Evolutionary conservation across 2,329 filamentous ascomycete genomes (phyloP).

Genomic region (Cordyceps farinosa): DNA sequence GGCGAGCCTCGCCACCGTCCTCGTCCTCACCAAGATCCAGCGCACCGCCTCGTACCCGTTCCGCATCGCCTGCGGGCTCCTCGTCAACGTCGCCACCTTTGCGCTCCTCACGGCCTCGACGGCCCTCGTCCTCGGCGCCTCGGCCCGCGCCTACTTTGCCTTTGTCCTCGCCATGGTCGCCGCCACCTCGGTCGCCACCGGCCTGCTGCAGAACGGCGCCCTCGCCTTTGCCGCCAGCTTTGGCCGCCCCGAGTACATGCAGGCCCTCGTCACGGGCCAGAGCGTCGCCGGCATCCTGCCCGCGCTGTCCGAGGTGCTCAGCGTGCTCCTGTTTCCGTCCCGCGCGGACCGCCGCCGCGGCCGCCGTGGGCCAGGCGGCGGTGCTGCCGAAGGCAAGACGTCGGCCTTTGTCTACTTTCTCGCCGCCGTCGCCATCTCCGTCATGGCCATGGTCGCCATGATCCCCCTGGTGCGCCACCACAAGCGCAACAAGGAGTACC

Average conservation of each 20-base stretch:
- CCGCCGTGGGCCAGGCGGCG: neutral
- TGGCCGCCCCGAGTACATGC: slow-evolving; percentile 81
- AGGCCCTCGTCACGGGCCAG: slow-evolving; percentile 94
- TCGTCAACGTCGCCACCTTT: slow-evolving; percentile 76
- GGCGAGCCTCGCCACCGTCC: slow-evolving; percentile 73
- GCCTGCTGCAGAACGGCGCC: slow-evolving; percentile 86
- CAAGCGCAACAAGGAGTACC: slow-evolving; percentile 48
- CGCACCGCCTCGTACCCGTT: slow-evolving; percentile 79
- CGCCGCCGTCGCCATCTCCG: slow-evolving; percentile 75
- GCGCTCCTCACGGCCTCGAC: slow-evolving; percentile 78
- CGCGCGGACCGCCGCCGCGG: slow-evolving; percentile 28
- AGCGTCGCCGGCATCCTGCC: slow-evolving; percentile 88
- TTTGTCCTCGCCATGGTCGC: slow-evolving; percentile 84
- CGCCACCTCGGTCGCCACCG: slow-evolving; percentile 73
- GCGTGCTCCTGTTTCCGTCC: slow-evolving; percentile 64
- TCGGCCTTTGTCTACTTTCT: slow-evolving; percentile 90
- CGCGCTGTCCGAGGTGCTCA: slow-evolving; percentile 78
- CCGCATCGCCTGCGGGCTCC: slow-evolving; percentile 73
- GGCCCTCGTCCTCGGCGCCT: slow-evolving; percentile 57
- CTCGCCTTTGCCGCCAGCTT: slow-evolving; percentile 90
- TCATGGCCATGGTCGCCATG: slow-evolving; percentile 68
- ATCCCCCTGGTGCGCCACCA: slow-evolving; percentile 65
- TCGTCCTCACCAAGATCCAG: slow-evolving; percentile 77
- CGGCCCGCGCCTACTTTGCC: slow-evolving; percentile 66
- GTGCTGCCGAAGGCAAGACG: slow-evolving; percentile 29